Base-by-base conservation (phyloP, 78 protist species). In the Pelomyxa schiedti region DNA sequence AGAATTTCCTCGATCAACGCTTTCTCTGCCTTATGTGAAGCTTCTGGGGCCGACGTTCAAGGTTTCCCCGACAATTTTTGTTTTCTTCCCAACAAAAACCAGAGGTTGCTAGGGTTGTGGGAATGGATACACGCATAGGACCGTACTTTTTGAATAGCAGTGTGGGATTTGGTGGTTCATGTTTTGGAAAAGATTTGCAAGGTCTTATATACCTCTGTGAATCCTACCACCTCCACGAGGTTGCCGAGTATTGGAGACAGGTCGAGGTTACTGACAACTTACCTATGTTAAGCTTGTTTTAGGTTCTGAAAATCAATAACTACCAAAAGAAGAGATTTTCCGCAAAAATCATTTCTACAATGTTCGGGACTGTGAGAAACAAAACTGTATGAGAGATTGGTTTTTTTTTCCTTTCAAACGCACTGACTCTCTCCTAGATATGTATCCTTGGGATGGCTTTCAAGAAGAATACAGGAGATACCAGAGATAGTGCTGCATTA, bases 391-490 rank as follows among this genome's bases (percentile, higher is more conserved):
- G n/a, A n/a, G n/a, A n/a, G n/a, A n/a, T n/a, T n/a, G n/a, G n/a
- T n/a, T n/a, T n/a, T n/a, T n/a, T n/a, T n/a, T n/a, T n/a, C n/a
- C n/a, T n/a, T n/a, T n/a, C n/a, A n/a, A n/a, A n/a, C n/a, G n/a
- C n/a, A n/a, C n/a, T n/a, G n/a, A n/a, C n/a, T n/a, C n/a, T n/a
- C n/a, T n/a, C n/a, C n/a, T n/a, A 77, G 67, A 76, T 95, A 68
- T 79, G 90, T 43, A 26, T 94, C 26, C 69, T 83, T 64, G 94
- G 94, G 9, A 93, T 96, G 69, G 96, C 99, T 30, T 96, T 90
- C 88, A 96, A 96, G 91, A 92, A 90, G 78, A 87, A 95, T 84
- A 95, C 98, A 3, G 94, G 93, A 3, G 95, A 90, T 68, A 79
- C 89, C 28, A 22, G 97, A 24, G 97, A 90, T 78, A 63, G 94